Conservation (phyloP, 1,139 yeast species). For the Magnusiomyces fungicola region DNA sequence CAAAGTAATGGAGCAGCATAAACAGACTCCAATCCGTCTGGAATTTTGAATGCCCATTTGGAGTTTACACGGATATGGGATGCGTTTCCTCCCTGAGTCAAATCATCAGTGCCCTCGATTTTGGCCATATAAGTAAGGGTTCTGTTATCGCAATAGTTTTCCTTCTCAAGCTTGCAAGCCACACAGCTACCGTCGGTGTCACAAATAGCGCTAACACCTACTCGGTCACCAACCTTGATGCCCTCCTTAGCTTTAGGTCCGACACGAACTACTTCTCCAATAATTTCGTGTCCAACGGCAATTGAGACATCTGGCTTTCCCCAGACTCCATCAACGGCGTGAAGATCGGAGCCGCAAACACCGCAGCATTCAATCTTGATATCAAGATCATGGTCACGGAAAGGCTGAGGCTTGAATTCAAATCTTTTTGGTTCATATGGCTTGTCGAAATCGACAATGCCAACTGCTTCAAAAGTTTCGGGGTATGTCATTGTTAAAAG, state of each 20-base stretch:
- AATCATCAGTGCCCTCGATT: conserved; percentile 21
- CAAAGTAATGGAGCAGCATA: conserved; percentile 60
- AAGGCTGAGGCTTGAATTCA: conserved; percentile 5
- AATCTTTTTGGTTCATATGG: neutral
- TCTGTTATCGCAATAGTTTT: conserved; percentile 43
- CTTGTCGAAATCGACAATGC: neutral
- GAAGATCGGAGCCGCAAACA: conserved; percentile 55
- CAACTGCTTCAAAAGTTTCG: conserved; percentile 17
- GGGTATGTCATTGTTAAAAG: conserved; percentile 18
- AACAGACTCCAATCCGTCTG: conserved; percentile 40
- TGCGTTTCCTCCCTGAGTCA: conserved; percentile 54
- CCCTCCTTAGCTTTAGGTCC: conserved; percentile 40
- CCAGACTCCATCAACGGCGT: conserved; percentile 40
- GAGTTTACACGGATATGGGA: conserved; percentile 49
- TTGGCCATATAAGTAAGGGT: conserved; percentile 38
- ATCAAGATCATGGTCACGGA: conserved; percentile 32
- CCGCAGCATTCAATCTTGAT: conserved; percentile 48
- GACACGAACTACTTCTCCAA: conserved; percentile 46
- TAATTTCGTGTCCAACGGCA: conserved; percentile 47
- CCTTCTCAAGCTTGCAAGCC: conserved; percentile 41
- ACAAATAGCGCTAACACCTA: conserved; percentile 54
- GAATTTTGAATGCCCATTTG: conserved; percentile 48
- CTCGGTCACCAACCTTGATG: conserved; percentile 45
- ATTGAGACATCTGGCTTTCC: conserved; percentile 29
- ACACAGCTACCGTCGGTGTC: conserved; percentile 44